Evolutionary conservation across 164 flowering plant genomes (phyloP).

Genomic region (Vitis vinifera): DNA sequence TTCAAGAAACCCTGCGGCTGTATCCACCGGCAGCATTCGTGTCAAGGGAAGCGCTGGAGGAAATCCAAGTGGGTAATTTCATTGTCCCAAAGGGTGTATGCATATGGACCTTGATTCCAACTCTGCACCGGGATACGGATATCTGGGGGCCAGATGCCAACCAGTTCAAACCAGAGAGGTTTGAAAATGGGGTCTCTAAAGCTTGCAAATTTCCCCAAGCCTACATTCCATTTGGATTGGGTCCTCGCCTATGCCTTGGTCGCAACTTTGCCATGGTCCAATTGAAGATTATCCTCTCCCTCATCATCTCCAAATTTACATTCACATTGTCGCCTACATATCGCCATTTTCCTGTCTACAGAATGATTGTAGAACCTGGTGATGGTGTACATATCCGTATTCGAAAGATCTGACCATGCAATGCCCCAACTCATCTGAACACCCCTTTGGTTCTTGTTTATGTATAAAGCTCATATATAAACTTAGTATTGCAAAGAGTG

Average conservation of each 20-base stretch:
- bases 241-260: constrained; percentile 40
- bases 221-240: constrained; percentile 42
- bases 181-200: constrained; percentile 31
- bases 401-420: constrained; percentile 8
- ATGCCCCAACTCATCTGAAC: neutral
- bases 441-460: neutral
- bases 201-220: constrained; percentile 41
- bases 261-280: constrained; percentile 37
- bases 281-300: constrained; percentile 29
- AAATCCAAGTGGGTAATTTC: constrained; percentile 29
- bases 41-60: constrained; percentile 41
- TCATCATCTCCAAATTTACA: constrained; percentile 29
- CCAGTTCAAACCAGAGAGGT: constrained; percentile 43
- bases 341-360: constrained; percentile 32
- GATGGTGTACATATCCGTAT: constrained; percentile 32
- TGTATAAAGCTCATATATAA: no score
- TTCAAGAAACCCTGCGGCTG: constrained; percentile 40
- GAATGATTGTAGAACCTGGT: constrained; percentile 41
- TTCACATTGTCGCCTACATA: constrained; percentile 39
- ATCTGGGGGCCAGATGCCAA: constrained; percentile 41
- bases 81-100: constrained; percentile 35
- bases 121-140: constrained; percentile 33
- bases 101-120: constrained; percentile 42
- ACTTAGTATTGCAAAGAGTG: no score
- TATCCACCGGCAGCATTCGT: constrained; percentile 48